Conservation (phyloP, 2,329 filamentous ascomycete species). For the Penicillium crustosum region DNA sequence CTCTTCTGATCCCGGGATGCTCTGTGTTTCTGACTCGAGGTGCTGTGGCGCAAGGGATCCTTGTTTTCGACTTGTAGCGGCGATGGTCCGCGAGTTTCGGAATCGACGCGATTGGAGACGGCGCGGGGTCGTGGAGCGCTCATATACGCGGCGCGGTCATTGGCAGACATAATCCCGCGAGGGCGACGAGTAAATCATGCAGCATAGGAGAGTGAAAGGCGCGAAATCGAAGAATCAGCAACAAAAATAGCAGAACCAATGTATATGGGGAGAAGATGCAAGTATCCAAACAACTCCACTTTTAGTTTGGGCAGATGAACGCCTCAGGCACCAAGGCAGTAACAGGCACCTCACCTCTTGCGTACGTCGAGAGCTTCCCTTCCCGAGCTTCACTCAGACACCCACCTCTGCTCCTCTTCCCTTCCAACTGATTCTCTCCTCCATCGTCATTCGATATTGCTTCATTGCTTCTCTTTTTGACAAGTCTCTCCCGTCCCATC, state of each 20-base stretch:
- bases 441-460: slow-evolving; percentile 4
- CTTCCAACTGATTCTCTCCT: slow-evolving; percentile 8
- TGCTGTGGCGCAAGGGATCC: slow-evolving; percentile 34
- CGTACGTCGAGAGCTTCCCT: slow-evolving; percentile 38
- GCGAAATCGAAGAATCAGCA: slow-evolving; percentile 1
- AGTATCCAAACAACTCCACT: slow-evolving; percentile 18
- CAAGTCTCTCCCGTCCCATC: slow-evolving; percentile 7
- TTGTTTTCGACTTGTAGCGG: slow-evolving; percentile 33
- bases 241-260: not conserved
- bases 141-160: slow-evolving; percentile 43
- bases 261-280: slow-evolving; percentile 9
- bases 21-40: slow-evolving; percentile 33
- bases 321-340: slow-evolving; percentile 24
- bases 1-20: slow-evolving; percentile 37
- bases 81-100: slow-evolving; percentile 33
- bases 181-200: slow-evolving; percentile 25
- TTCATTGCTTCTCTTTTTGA: not conserved
- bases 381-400: slow-evolving; percentile 27
- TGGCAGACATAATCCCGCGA: slow-evolving; percentile 39
- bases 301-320: slow-evolving; percentile 12
- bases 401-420: slow-evolving; percentile 20
- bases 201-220: slow-evolving; percentile 12
- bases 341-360: slow-evolving; percentile 38
- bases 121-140: slow-evolving; percentile 43
- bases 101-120: slow-evolving; percentile 42